Conservation (phyloP, 139 green algal genomes). For the Mychonastes homosphaera region DNA sequence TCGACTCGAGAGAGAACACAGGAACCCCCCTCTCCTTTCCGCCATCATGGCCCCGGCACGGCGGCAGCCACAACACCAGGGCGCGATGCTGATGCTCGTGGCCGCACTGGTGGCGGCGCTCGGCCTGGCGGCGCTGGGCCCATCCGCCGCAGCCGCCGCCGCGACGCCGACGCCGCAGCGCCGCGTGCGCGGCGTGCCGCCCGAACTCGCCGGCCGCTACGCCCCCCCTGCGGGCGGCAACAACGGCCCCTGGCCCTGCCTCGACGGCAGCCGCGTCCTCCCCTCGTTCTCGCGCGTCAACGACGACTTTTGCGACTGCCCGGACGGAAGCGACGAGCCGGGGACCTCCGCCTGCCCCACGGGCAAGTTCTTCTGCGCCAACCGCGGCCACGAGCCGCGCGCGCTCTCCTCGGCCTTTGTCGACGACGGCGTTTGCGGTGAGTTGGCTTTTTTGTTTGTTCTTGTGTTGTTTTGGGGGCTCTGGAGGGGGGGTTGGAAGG, state of each 20-base stretch:
- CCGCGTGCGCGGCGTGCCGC: constrained; percentile 21
- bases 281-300: constrained; percentile 61
- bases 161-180: no score
- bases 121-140: no score
- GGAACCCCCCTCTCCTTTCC: no score
- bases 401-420: constrained; percentile 69
- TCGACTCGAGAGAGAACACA: no score
- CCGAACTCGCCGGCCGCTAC: constrained; percentile 23
- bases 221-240: no score
- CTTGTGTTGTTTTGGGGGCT: neutral
- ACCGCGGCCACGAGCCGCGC: constrained; percentile 53
- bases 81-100: no score
- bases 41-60: no score
- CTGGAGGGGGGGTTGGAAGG: neutral
- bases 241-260: constrained; percentile 42
- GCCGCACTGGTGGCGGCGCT: no score
- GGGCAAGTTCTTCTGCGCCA: constrained; percentile 78
- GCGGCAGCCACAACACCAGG: no score
- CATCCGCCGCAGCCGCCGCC: no score
- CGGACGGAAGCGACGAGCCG: constrained; percentile 88
- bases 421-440: constrained; percentile 89
- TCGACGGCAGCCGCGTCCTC: constrained; percentile 53
- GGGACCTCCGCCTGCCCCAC: constrained; percentile 75
- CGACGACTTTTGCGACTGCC: constrained; percentile 93
- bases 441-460: constrained; percentile 6